Base-by-base conservation (phyloP, 2,329 filamentous ascomycete genomes). In the Hymenoscyphus albidus region DNA sequence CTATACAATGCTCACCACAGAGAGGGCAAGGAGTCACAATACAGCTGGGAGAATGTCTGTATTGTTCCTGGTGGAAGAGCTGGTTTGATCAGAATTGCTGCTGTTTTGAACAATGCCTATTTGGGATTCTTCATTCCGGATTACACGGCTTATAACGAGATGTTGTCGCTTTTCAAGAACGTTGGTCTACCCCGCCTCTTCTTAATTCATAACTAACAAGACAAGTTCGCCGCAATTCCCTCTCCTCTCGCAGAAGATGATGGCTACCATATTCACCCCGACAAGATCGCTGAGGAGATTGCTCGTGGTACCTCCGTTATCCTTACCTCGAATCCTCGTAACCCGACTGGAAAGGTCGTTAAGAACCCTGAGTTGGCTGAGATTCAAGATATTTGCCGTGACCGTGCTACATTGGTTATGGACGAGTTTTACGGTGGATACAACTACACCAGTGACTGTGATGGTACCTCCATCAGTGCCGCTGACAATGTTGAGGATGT, bases 361-460 rank as follows among this genome's bases (percentile, higher is more conserved):
- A 84, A 85, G 73, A 93, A 93, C 76, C 90, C 92, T 0, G 91
- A 97, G 77, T 82, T 98, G 68, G 88, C 90, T 18, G 86, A 94
- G 78, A 97, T 97, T 73, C 93, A 98, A 77, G 91, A 97, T 74
- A 89, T 97, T 72, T 96, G 93, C 81, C 88, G 93, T 74, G 91
- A 93, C 70, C 88, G 93, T 62, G 93, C 93, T 2, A 98, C 94
- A 0, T 82, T 98, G 63, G 93, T 98, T 76, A 92, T 93, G 80
- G 94, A 98, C 75, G 94, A 98, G 79, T 98, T 98, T 82, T 98
- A 98, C 80, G 88, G 88, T 12, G 92, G 93, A 27, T 98, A 97
- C 83, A 97, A 97, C 80, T 98, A 98, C 81, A 96, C 92, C 42
- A 91, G 87, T 71, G 84, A 93, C 79, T 98, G 94, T 76, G 93